These are phyloP conservation scores for Hypholoma sublateritium DNA, from an alignment of 768 basidiomycete species.

Conservation along the genomic window DNA sequence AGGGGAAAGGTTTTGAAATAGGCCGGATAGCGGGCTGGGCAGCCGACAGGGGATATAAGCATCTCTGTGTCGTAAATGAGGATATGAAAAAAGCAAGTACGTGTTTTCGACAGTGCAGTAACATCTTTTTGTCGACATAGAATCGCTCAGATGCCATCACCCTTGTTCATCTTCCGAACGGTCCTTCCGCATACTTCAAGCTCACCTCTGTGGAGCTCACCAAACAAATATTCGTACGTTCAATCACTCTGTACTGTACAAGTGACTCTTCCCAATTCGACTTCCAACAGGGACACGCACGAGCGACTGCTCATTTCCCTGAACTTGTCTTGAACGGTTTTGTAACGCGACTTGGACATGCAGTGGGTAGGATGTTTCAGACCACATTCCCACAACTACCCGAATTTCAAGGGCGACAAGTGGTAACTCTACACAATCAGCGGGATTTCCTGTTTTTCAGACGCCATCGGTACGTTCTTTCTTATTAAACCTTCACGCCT, in stretches of 20 bases:
- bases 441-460: slow-evolving; percentile 98
- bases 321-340: slow-evolving; percentile 96
- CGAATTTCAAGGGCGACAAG: slow-evolving; percentile 94
- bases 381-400: slow-evolving; percentile 94
- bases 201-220: slow-evolving; percentile 86
- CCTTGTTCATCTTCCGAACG: slow-evolving; percentile 83
- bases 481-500: slow-evolving; percentile 4
- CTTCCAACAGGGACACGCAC: slow-evolving; percentile 75
- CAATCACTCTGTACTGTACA: background rate
- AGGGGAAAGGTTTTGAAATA: slow-evolving; percentile 88
- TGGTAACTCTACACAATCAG: slow-evolving; percentile 96
- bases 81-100: slow-evolving; percentile 91
- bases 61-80: slow-evolving; percentile 92
- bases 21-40: slow-evolving; percentile 94
- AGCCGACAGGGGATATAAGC: slow-evolving; percentile 82
- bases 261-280: background rate
- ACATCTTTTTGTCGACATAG: slow-evolving; percentile 6
- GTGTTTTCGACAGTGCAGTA: slow-evolving; percentile 27
- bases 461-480: slow-evolving; percentile 72
- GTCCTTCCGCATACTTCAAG: slow-evolving; percentile 96
- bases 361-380: slow-evolving; percentile 93
- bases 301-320: slow-evolving; percentile 89
- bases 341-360: slow-evolving; percentile 90
- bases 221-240: slow-evolving; percentile 78
- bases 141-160: slow-evolving; percentile 80